Evolutionary conservation across 257 asterid species (phyloP).

Genomic region (Forsythia suspensa): DNA sequence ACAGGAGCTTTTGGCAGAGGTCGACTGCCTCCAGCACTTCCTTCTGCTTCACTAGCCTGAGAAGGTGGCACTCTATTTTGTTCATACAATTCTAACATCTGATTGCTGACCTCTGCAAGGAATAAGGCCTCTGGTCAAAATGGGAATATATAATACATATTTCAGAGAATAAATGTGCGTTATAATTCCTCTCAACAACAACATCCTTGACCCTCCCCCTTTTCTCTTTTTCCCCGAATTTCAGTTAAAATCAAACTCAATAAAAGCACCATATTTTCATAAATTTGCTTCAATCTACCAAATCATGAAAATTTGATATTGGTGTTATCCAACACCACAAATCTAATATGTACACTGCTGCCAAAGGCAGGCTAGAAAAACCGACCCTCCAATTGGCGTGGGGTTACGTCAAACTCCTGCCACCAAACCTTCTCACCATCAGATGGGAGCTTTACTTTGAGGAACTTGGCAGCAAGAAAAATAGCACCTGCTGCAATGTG

Average conservation of each 20-base stretch:
- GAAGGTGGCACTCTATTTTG: conserved; percentile 27
- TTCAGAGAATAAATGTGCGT: not conserved
- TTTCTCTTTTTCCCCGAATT: conserved; percentile 17
- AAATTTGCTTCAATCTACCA: not conserved
- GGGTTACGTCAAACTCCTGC: conserved; percentile 99
- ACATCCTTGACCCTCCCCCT: conserved; percentile 30
- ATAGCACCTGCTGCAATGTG: conserved; percentile 99
- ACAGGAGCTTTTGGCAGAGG: conserved; percentile 14
- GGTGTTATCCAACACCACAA: conserved; percentile 25
- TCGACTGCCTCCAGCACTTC: conserved; percentile 26
- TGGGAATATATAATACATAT: not conserved
- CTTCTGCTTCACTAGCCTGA: conserved; percentile 29
- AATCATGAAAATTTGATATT: conserved; percentile 17
- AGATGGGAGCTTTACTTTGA: conserved; percentile 96
- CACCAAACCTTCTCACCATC: conserved; percentile 99
- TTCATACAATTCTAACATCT: conserved; percentile 30
- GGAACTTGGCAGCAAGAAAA: conserved; percentile 99
- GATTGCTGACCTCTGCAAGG: conserved; percentile 32
- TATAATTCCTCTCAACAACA: conserved; percentile 5
- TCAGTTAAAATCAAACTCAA: conserved; percentile 14
- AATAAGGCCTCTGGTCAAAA: conserved; percentile 4
- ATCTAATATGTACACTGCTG: conserved; percentile 28
- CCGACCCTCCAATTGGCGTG: conserved; percentile 99
- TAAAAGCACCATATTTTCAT: conserved; percentile 19
- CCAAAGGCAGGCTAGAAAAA: conserved; percentile 44